Evolutionary conservation across 805 yeast species (phyloP).

Genomic region (Schwanniomyces occidentalis): DNA sequence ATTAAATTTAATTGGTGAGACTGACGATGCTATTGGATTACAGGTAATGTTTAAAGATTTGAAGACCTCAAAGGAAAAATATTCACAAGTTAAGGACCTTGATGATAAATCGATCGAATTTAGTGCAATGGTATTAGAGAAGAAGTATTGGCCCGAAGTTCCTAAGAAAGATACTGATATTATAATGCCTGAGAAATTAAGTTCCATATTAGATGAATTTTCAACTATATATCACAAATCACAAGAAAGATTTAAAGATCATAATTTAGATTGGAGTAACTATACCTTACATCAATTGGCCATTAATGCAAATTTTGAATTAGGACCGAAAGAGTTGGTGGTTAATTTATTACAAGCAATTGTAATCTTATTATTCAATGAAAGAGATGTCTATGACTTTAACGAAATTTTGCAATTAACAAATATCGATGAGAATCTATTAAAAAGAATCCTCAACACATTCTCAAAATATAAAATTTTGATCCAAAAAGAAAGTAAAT

Average conservation of each 20-base stretch:
- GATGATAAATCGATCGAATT: constrained; percentile 19
- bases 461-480: constrained; percentile 33
- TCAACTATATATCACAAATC: constrained; percentile 16
- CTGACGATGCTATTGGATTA: constrained; percentile 27
- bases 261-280: constrained; percentile 41
- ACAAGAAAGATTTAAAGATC: constrained; percentile 22
- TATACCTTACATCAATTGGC: constrained; percentile 42
- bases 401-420: constrained; percentile 24
- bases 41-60: constrained; percentile 37
- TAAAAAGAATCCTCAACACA: constrained; percentile 29
- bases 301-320: constrained; percentile 30
- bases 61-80: constrained; percentile 17
- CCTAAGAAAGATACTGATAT: constrained; percentile 25
- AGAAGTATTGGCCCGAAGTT: constrained; percentile 41
- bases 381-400: constrained; percentile 17
- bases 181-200: constrained; percentile 24
- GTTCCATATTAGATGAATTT: constrained; percentile 19
- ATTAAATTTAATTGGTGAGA: constrained; percentile 30
- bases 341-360: constrained; percentile 48
- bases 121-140: constrained; percentile 32
- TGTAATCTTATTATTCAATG: constrained; percentile 39
- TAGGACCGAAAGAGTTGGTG: constrained; percentile 30
- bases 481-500: constrained; percentile 9
- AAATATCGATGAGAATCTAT: constrained; percentile 31
- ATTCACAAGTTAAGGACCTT: constrained; percentile 8